A percentile compares a stretch with the other conserved stretches of the same genome.
phyloP scores from a whole-genome alignment of 108 stramenopile species.

The Asterionellopsis glacialis region DNA sequence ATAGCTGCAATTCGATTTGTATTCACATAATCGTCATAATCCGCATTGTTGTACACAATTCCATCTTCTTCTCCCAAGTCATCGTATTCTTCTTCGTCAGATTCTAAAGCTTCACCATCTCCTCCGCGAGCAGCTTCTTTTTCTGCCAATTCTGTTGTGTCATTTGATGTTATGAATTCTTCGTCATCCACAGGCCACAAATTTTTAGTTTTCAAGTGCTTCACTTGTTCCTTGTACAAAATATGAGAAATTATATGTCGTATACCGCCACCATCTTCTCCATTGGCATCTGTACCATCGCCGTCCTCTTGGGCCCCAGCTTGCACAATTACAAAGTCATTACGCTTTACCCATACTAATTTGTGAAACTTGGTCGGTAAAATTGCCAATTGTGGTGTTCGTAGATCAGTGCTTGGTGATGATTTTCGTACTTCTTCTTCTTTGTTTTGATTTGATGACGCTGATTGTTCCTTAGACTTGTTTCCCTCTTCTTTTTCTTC shows the following conservation, averaged over 20 bases:
- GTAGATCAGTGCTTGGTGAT: slow-evolving; percentile 3
- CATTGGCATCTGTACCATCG: slow-evolving; percentile 18
- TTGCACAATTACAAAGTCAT: slow-evolving; percentile 88
- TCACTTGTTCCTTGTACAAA: slow-evolving; percentile 93
- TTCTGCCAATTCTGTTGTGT: slow-evolving; percentile 3
- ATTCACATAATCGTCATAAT: slow-evolving; percentile 57
- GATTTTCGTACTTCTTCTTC: neutral
- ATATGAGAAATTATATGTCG: slow-evolving; percentile 79
- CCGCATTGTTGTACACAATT: slow-evolving; percentile 34
- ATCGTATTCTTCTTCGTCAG: slow-evolving; percentile 13
- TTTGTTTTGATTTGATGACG: neutral
- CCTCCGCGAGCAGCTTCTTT: neutral
- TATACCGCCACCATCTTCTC: slow-evolving; percentile 24
- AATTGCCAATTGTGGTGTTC: slow-evolving; percentile 68
- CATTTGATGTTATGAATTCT: slow-evolving; percentile 15
- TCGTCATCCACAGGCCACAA: slow-evolving; percentile 84
- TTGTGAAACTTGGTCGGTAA: slow-evolving; percentile 94
- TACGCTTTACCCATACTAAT: slow-evolving; percentile 95
- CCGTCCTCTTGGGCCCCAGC: slow-evolving; percentile 38
- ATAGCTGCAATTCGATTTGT: slow-evolving; percentile 65
- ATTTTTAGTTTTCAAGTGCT: slow-evolving; percentile 77
- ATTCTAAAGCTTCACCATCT: neutral
- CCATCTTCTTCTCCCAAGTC: slow-evolving; percentile 36
- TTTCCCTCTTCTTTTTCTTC: too few species aligned
- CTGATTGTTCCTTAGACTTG: neutral